A percentile compares a stretch with the other conserved stretches of the same genome.
These are phyloP conservation scores for Arthrobotrys musiformis DNA, from an alignment of 2,329 filamentous ascomycete genomes.

Conservation along the genomic window DNA sequence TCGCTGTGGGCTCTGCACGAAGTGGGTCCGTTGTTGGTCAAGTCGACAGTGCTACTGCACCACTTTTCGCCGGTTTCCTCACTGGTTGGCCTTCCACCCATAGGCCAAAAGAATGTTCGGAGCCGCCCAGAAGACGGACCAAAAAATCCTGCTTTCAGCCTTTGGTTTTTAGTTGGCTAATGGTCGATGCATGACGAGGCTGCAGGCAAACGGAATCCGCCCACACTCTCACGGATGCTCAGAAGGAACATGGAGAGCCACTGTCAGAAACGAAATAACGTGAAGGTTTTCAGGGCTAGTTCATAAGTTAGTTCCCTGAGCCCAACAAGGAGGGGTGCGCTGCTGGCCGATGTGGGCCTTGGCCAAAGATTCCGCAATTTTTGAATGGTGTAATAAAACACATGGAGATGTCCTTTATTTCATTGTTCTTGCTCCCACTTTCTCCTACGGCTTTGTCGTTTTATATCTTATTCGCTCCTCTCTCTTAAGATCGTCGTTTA, in stretches of 20 bases:
- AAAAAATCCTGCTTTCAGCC: slow-evolving; percentile 2
- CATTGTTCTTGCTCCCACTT: not conserved
- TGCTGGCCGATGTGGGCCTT: not conserved
- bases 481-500: not conserved
- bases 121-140: not conserved
- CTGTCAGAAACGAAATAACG: not conserved
- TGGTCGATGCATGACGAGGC: not conserved
- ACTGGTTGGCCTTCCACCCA: not conserved
- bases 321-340: too few relatives aligned
- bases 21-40: not conserved
- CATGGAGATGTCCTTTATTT: not conserved
- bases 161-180: not conserved
- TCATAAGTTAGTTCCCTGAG: not conserved
- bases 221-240: slow-evolving; percentile 12
- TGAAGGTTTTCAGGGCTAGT: not conserved
- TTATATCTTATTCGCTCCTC: not conserved
- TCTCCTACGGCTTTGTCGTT: not conserved
- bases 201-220: not conserved
- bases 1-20: not conserved
- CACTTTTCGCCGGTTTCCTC: slow-evolving; percentile 11
- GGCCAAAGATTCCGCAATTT: slow-evolving; percentile 13
- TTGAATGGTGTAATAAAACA: not conserved
- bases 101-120: not conserved
- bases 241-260: slow-evolving; percentile 1
- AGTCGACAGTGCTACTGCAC: not conserved